Evolutionary conservation across 2,329 filamentous ascomycete genomes (phyloP), one percentile per base, ranked within the genome.

Genomic region (Pseudocercospora vitis): DNA sequence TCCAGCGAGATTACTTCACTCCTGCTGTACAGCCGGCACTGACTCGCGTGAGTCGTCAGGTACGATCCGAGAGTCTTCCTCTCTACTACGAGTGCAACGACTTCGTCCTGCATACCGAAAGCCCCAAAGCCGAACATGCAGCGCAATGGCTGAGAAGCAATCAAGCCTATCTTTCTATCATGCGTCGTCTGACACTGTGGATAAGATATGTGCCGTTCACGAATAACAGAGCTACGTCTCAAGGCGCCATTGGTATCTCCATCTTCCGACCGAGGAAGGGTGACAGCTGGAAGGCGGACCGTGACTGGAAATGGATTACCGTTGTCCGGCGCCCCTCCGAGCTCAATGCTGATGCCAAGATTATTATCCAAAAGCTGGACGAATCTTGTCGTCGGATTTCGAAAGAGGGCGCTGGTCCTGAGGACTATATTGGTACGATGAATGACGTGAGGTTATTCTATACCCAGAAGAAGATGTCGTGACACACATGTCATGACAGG

Each of bases 21-120:
- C 52, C 62, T 23, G 64, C 66, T 2, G 52, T 47, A 3, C 66
- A 67, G 52, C 65, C 68, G 4, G 48, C 64, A 7, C 50, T 69
- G 24, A 63, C 64, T 14, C 46, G 54, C 8, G 63, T 67, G 7
- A 65, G 52, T 40, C 56, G 61, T 12, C 65, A 66, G 37, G 35
- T 69, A 8, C 62, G 67, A 6, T 33, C 28, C 2, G 68, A 70
- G 53, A 58, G 46, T 5, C 46, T 69, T 7, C 65, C 66, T 2
- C 31, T 67, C 0, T 69, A 57, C 56, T 70, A 67, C 53, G 59
- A 59, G 32, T 53, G 49, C 56, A 68, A 68, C 46, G 48, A 55
- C 26, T 68, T 69, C 53, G 53, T 68, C 16, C 44, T 70, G 2
- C 65, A 68, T 52, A 66, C 65, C 7, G 65, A 69, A 51, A 60